These are phyloP conservation scores for Emergomyces orientalis DNA, from an alignment of 2,329 filamentous ascomycete species.

Conservation along the genomic window DNA sequence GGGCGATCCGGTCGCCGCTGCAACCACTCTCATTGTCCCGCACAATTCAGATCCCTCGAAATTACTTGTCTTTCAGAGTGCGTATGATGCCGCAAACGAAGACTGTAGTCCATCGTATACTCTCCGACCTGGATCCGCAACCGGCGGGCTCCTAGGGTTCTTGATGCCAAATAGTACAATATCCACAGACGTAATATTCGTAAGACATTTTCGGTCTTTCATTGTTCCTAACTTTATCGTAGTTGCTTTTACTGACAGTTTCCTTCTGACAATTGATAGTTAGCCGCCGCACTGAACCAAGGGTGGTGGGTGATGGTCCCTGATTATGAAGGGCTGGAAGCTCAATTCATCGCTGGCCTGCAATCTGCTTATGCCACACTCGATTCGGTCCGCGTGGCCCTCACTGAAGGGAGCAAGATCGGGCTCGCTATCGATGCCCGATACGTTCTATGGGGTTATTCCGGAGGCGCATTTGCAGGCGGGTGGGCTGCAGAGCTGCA, in stretches of 20 bases:
- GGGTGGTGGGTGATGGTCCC: slow-evolving; percentile 44
- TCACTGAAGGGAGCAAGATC: slow-evolving; percentile 22
- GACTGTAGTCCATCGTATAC: slow-evolving; percentile 24
- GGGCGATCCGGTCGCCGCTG: slow-evolving; percentile 30
- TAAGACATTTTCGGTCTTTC: slow-evolving; percentile 18
- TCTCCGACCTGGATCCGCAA: slow-evolving; percentile 30
- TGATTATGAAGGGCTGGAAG: slow-evolving; percentile 40
- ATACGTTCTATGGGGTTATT: slow-evolving; percentile 47
- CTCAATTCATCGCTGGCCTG: slow-evolving; percentile 36
- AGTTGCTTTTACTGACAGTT: neutral
- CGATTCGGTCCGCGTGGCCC: slow-evolving; percentile 36
- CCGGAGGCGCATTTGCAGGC: slow-evolving; percentile 44
- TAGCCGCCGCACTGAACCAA: slow-evolving; percentile 28
- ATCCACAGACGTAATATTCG: slow-evolving; percentile 27
- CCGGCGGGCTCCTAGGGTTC: slow-evolving; percentile 27
- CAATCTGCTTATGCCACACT: slow-evolving; percentile 38
- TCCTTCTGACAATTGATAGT: neutral
- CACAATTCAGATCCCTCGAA: slow-evolving; percentile 23
- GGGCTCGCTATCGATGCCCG: slow-evolving; percentile 26
- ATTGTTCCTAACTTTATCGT: neutral
- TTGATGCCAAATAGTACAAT: slow-evolving; percentile 11
- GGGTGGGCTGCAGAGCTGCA: slow-evolving; percentile 45
- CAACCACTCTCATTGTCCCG: slow-evolving; percentile 34
- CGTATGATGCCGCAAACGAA: slow-evolving; percentile 23
- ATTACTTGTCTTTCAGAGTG: slow-evolving; percentile 37